A percentile compares a stretch with the other conserved stretches of the same genome.
These are phyloP conservation scores for Collybiopsis confluens DNA, from an alignment of 768 basidiomycete species.

Conservation along the genomic window DNA sequence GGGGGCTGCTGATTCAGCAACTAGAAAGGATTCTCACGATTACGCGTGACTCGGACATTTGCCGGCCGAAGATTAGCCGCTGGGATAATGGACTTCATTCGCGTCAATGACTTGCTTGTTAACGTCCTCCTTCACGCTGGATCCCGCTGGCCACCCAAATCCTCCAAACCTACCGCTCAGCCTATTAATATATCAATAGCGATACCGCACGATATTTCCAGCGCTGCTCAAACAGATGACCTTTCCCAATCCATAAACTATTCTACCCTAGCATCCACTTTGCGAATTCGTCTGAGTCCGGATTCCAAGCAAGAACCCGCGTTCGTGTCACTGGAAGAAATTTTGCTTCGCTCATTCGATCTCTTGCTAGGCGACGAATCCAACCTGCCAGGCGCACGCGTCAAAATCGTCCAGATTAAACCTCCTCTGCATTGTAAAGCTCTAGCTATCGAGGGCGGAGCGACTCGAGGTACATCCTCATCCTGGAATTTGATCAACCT, in stretches of 20 bases:
- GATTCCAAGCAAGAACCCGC: conserved; percentile 11
- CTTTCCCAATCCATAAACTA: conserved; percentile 64
- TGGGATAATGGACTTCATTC: conserved; percentile 29
- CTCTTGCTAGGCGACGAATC: conserved; percentile 31
- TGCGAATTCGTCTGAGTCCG: conserved; percentile 21
- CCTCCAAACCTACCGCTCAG: conserved; percentile 35
- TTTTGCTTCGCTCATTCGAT: conserved; percentile 38
- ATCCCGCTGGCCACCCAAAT: conserved; percentile 40
- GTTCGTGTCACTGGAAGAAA: conserved; percentile 42
- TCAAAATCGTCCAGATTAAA: conserved; percentile 46
- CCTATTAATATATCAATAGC: conserved; percentile 49
- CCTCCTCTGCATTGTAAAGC: conserved; percentile 48
- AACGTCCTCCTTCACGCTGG: conserved; percentile 35
- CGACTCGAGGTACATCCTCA: conserved; percentile 15
- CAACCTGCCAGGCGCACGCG: conserved; percentile 25
- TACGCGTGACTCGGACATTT: conserved; percentile 5
- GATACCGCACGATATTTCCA: conserved; percentile 45
- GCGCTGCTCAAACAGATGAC: conserved; percentile 49
- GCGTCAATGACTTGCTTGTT: conserved; percentile 45
- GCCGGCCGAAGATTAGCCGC: neutral
- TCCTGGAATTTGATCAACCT: conserved; percentile 19
- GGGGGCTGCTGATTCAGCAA: neutral
- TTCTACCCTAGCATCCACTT: conserved; percentile 35
- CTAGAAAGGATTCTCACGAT: neutral
- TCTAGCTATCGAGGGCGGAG: conserved; percentile 35